Evolutionary conservation across 129 eudicot species (phyloP), one percentile per base, ranked within the genome.

Genomic region (Chrysanthemum seticuspe): DNA sequence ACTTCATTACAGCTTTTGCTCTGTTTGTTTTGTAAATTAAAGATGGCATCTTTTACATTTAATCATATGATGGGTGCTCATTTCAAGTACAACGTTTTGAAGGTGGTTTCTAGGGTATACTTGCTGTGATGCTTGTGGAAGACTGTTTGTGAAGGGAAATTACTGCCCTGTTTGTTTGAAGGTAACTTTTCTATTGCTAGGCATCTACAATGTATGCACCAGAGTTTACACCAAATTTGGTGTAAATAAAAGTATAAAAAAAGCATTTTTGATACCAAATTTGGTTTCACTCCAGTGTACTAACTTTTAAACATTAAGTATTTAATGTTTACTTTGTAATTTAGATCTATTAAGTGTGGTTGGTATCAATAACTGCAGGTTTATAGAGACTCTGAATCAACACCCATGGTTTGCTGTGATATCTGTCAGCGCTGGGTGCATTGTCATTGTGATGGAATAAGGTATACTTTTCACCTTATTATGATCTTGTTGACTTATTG

Each of bases 391-490:
- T 94, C 98, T 69, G 98, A 94, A 76, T 79, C 98, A 65, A 94
- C 98, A 52, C 98, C 98, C 70, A 94, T 94, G 98, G 97, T 94
- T 63, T 94, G 98, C 83, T 94, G 98, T 80, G 98, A 94, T 81
- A 78, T 85, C 61, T 94, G 98, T 84, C 92, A 90, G 86, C 86
- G 86, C 27, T 94, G 98, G 98, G 98, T 94, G 85, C 98, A 94
- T 73, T 90, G 95, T 71, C 88, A 89, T 16, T 94, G 98, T 76
- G 98, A 94, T 79, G 91, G 87, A 66, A 94, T 94, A 80, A 90
- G 98, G 98, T 90, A 73, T 49, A 23, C 56, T 83, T 76, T 75
- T 65, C 34, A 53, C 56, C 83, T 59, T 74, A 48, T 51, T 55
- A 27, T 55, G 53, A 72, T 78, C 49, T 63, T 71, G 4, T 23